These are phyloP conservation scores for Xylaria sp. DNA, from an alignment of 495 filamentous ascomycete genomes.

Conservation along the genomic window DNA sequence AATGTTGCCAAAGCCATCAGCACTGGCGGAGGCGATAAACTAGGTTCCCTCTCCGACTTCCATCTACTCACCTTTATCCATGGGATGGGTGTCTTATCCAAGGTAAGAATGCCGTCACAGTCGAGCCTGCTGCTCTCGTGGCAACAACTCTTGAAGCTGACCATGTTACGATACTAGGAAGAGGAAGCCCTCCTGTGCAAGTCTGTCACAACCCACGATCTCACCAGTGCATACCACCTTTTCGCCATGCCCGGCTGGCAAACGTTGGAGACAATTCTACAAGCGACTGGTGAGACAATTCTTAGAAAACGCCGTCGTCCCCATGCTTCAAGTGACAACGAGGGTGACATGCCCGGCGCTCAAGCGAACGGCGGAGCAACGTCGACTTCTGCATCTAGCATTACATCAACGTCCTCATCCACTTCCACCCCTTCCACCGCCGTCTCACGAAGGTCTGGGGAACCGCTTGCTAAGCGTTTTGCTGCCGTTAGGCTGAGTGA, in stretches of 20 bases:
- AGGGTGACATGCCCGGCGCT: conserved; percentile 25
- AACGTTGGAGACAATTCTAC: conserved; percentile 88
- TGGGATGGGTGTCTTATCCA: conserved; percentile 77
- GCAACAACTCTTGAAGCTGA: conserved; percentile 12
- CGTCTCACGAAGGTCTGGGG: conserved; percentile 46
- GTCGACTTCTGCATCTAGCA: conserved; percentile 25
- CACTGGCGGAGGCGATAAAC: conserved; percentile 41
- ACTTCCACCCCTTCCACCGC: conserved; percentile 43
- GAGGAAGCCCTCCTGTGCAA: conserved; percentile 88
- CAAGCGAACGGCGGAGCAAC: conserved; percentile 38
- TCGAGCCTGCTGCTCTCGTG: neutral
- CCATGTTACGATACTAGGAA: conserved; percentile 61
- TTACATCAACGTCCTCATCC: conserved; percentile 20
- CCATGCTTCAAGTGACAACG: conserved; percentile 55
- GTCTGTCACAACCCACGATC: conserved; percentile 78
- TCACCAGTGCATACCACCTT: conserved; percentile 78
- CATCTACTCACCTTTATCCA: conserved; percentile 90
- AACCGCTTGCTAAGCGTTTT: conserved; percentile 97
- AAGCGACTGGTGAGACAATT: conserved; percentile 95
- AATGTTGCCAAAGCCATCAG: conserved; percentile 50
- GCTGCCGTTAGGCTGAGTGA: conserved; percentile 93
- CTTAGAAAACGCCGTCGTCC: conserved; percentile 65
- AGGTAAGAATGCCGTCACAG: conserved; percentile 56
- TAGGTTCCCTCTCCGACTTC: conserved; percentile 82
- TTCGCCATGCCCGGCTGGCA: conserved; percentile 88